Base-by-base conservation (phyloP, 225 moss, liverwort and hornwort species). In the Marchantia paleacea region DNA sequence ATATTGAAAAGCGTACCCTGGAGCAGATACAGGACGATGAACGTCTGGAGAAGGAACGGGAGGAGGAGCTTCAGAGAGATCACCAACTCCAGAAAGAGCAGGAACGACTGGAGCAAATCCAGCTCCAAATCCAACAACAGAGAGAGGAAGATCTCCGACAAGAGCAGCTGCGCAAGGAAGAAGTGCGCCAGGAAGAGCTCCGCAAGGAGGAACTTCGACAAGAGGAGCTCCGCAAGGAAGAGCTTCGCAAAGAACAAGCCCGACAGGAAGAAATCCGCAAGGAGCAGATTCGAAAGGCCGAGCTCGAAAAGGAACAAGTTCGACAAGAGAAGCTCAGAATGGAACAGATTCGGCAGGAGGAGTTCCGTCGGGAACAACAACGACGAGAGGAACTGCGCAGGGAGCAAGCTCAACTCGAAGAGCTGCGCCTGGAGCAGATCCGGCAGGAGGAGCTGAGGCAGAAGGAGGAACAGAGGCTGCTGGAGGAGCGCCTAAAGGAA, bases 1-100 rank as follows among this genome's bases (percentile, higher is more conserved):
- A 80, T 7, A 78, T 85, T 72, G 88, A 88, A 73, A 83, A 75
- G 25, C 80, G 85, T 31, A 81, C 83, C 20, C 52, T 85, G 52
- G 81, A 83, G 16, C 81, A 83, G 52, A 79, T 83, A 74, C 78
- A 81, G 13, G 81, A 60, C 9, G 82, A 78, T 24, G 72, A 72
- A 66, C 63, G 60, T 22, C 47, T 15, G 12, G 63, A 57, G 29
- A 49, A 51, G 52, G 78, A 78, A 19, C n/a, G n/a, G 52, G 49
- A 78, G 49, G 50, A 51, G 13, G 77, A 77, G 63, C 19, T 12
- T 10, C 63, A 78, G 28, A 66, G 66, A 7, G 48, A 52, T 24
- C 52, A 67, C 2, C 65, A 64, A 22, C 25, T 67, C 26, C 65
- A 71, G 29, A 28, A 48, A 30, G 29, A 58, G 52, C 50, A 64